Conservation (phyloP, 768 basidiomycete species). For the Lactarius indigo region DNA sequence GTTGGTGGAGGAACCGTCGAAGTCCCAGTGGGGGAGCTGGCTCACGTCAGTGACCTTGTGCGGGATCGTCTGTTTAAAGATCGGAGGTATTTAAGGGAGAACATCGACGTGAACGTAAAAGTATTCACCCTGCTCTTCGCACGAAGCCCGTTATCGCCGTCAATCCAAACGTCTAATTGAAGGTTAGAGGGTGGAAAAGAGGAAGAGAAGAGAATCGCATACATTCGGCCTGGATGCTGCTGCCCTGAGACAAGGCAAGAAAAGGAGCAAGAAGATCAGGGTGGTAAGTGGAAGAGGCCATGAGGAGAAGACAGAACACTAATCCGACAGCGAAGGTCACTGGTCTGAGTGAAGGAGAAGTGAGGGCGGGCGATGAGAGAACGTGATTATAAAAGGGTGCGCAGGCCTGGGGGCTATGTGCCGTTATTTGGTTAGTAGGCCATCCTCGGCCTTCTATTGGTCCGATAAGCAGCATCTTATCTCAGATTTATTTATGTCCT, state of each 20-base stretch:
- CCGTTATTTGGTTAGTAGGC: neutral
- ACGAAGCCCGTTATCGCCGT: slow-evolving; percentile 90
- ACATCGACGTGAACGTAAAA: slow-evolving; percentile 7
- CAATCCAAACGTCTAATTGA: slow-evolving; percentile 90
- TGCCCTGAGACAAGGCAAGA: slow-evolving; percentile 86
- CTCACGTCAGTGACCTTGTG: slow-evolving; percentile 85
- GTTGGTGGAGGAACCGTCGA: slow-evolving; percentile 96
- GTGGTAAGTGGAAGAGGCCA: slow-evolving; percentile 42
- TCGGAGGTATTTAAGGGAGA: slow-evolving; percentile 1
- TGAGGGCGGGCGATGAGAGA: slow-evolving; percentile 18
- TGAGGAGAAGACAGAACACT: neutral
- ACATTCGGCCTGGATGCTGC: slow-evolving; percentile 95
- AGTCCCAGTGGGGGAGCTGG: slow-evolving; percentile 97
- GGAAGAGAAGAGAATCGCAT: slow-evolving; percentile 29
- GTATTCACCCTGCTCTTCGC: slow-evolving; percentile 87
- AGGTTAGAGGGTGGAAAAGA: slow-evolving; percentile 19
- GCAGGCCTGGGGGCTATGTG: neutral
- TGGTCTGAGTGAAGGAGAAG: neutral
- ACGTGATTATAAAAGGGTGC: neutral
- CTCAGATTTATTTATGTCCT: neutral
- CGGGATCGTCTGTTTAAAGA: slow-evolving; percentile 64
- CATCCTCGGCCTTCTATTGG: slow-evolving; percentile 7
- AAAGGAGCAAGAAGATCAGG: slow-evolving; percentile 88
- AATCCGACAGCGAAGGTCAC: slow-evolving; percentile 29
- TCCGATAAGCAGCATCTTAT: slow-evolving; percentile 1